These are phyloP conservation scores for Colletotrichum graminicola DNA, from an alignment of 2,329 filamentous ascomycete species.

Conservation along the genomic window DNA sequence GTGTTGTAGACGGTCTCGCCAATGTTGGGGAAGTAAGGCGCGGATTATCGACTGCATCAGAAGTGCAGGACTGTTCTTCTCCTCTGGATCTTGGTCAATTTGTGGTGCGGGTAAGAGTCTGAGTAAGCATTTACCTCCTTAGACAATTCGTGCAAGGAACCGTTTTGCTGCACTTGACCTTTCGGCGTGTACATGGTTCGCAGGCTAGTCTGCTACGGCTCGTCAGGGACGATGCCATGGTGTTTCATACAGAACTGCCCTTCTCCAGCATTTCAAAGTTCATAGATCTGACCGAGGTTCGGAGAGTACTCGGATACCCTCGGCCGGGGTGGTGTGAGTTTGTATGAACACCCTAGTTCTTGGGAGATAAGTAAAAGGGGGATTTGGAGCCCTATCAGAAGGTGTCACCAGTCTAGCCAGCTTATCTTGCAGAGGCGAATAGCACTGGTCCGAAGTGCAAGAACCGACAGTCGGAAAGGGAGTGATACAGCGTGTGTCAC, in stretches of 20 bases:
- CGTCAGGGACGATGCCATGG: constrained; percentile 4
- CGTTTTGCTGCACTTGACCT: constrained; percentile 45
- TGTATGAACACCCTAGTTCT: neutral
- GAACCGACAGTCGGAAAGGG: neutral
- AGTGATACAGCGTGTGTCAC: neutral
- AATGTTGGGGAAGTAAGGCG: neutral
- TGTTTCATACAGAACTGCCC: neutral
- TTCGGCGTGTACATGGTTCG: constrained; percentile 42
- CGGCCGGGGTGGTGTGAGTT: constrained; percentile 4
- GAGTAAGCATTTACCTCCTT: constrained; percentile 31
- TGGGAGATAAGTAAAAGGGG: neutral
- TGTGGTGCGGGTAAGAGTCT: neutral
- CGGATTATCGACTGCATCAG: neutral
- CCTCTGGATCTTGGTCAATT: neutral
- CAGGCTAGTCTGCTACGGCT: constrained; percentile 41
- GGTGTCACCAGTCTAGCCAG: neutral
- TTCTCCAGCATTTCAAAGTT: neutral
- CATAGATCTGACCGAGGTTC: neutral
- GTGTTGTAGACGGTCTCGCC: neutral
- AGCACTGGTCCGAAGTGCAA: neutral
- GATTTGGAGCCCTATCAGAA: neutral
- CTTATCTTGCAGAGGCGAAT: neutral
- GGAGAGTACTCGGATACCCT: neutral
- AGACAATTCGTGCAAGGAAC: constrained; percentile 46
- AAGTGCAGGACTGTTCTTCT: neutral